Conservation (phyloP, 2,329 filamentous ascomycete genomes). For the Neopestalotiopsis sp. region DNA sequence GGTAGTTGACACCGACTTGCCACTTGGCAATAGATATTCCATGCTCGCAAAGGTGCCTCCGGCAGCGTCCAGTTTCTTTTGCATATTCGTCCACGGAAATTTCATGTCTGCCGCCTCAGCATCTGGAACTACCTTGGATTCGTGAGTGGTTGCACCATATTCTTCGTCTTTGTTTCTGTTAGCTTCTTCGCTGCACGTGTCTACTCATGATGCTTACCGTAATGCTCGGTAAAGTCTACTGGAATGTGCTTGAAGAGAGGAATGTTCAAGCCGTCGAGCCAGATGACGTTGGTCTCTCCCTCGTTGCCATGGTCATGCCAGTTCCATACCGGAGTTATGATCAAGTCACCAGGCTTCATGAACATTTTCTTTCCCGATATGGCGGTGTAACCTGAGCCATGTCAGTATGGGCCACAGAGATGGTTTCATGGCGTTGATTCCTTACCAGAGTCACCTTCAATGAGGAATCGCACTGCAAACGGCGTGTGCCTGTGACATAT, state of each 20-base stretch:
- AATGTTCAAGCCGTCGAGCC: constrained; percentile 60
- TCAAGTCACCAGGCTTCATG: constrained; percentile 57
- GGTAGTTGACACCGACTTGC: constrained; percentile 45
- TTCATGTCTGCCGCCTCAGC: constrained; percentile 44
- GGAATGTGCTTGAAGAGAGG: constrained; percentile 55
- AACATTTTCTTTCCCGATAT: constrained; percentile 54
- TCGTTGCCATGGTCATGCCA: constrained; percentile 63
- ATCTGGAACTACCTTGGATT: constrained; percentile 40
- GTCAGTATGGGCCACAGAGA: background rate
- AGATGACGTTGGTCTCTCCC: constrained; percentile 56
- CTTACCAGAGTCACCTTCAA: constrained; percentile 57
- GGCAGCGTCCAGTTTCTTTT: constrained; percentile 42
- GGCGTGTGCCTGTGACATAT: constrained; percentile 57
- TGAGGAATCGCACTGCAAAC: constrained; percentile 60
- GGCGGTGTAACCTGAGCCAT: constrained; percentile 54
- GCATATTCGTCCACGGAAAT: constrained; percentile 54
- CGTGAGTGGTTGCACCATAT: constrained; percentile 39
- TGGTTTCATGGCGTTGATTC: constrained; percentile 55
- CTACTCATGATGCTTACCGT: background rate
- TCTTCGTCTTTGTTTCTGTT: background rate
- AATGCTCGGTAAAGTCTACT: constrained; percentile 59
- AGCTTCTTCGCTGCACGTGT: background rate
- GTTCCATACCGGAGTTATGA: constrained; percentile 60
- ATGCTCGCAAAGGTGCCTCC: constrained; percentile 32
- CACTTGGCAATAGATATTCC: constrained; percentile 39